These are phyloP conservation scores for Penicillium sp. DNA, from an alignment of 2,329 filamentous ascomycete genomes.

Conservation along the genomic window DNA sequence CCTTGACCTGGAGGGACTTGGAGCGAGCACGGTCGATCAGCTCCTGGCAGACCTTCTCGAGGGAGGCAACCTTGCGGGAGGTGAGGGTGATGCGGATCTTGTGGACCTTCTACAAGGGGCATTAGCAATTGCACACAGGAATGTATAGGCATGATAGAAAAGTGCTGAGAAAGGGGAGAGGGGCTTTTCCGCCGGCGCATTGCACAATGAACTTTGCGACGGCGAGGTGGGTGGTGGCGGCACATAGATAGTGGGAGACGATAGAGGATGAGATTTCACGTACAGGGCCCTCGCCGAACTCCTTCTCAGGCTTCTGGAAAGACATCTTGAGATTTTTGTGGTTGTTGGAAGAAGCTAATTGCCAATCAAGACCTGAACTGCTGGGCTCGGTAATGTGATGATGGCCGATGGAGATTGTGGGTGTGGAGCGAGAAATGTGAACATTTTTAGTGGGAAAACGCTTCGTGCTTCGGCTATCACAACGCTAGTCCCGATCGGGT, in stretches of 20 bases:
- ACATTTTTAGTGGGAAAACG: slow-evolving; percentile 29
- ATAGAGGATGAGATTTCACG: slow-evolving; percentile 36
- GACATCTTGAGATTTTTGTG: slow-evolving; percentile 66
- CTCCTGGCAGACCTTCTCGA: slow-evolving; percentile 98
- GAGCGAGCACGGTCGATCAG: slow-evolving; percentile 97
- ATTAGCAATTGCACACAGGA: slow-evolving; percentile 5
- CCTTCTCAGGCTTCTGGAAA: slow-evolving; percentile 94
- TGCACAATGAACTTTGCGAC: background rate
- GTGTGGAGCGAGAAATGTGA: slow-evolving; percentile 24
- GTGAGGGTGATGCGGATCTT: slow-evolving; percentile 98
- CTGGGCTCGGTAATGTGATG: slow-evolving; percentile 79
- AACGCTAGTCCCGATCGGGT: slow-evolving; percentile 35
- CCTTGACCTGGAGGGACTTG: slow-evolving; percentile 99
- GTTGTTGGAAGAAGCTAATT: slow-evolving; percentile 30
- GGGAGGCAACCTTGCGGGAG: slow-evolving; percentile 87
- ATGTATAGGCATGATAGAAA: background rate
- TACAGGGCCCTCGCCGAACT: slow-evolving; percentile 84
- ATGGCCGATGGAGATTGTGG: slow-evolving; percentile 40
- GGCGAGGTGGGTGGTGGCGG: background rate
- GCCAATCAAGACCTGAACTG: slow-evolving; percentile 81
- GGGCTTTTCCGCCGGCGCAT: background rate
- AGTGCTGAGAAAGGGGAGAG: background rate
- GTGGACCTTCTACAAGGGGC: slow-evolving; percentile 72
- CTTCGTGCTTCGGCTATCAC: slow-evolving; percentile 43
- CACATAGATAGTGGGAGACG: background rate